phyloP scores from a whole-genome alignment of 495 filamentous ascomycete species.

The Tetracladium marchalianum region DNA sequence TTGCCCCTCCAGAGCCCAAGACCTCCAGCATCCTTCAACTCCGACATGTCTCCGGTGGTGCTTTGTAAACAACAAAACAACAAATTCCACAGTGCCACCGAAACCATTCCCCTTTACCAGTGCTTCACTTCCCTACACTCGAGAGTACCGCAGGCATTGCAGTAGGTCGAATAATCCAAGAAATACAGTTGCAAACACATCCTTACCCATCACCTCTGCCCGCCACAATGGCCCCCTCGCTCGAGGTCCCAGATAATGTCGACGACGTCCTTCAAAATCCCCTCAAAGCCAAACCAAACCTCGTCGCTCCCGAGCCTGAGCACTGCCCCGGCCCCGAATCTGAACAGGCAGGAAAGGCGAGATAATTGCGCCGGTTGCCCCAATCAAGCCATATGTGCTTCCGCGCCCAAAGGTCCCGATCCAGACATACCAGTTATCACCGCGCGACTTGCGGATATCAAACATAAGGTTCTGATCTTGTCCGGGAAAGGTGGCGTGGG shows the following conservation, averaged over 20 bases:
- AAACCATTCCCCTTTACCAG: too few species aligned
- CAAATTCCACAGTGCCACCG: too few species aligned
- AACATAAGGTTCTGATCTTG: conserved; percentile 85
- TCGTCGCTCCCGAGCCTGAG: conserved; percentile 90
- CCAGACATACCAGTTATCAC: conserved; percentile 86
- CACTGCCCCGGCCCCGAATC: conserved; percentile 96
- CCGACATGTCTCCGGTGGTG: too few species aligned
- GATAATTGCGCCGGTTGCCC: conserved; percentile 91
- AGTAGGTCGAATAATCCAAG: too few species aligned
- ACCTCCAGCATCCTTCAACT: too few species aligned
- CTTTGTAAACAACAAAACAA: too few species aligned
- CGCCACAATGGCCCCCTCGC: conserved; percentile 52
- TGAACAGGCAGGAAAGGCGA: conserved; percentile 67
- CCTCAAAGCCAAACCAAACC: conserved; percentile 60
- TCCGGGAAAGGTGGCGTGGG: conserved; percentile 96
- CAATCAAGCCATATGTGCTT: conserved; percentile 90
- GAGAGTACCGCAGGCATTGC: too few species aligned
- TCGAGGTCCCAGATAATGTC: conserved; percentile 55
- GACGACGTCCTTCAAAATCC: conserved; percentile 58
- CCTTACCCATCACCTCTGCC: too few species aligned
- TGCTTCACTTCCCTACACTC: too few species aligned
- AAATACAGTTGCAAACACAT: too few species aligned
- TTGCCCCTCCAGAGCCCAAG: too few species aligned
- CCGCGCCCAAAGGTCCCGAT: conserved; percentile 90
- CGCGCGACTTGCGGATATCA: conserved; percentile 65